Evolutionary conservation across 2,329 filamentous ascomycete genomes (phyloP).

Genomic region (Xylariomycetidae sp.): DNA sequence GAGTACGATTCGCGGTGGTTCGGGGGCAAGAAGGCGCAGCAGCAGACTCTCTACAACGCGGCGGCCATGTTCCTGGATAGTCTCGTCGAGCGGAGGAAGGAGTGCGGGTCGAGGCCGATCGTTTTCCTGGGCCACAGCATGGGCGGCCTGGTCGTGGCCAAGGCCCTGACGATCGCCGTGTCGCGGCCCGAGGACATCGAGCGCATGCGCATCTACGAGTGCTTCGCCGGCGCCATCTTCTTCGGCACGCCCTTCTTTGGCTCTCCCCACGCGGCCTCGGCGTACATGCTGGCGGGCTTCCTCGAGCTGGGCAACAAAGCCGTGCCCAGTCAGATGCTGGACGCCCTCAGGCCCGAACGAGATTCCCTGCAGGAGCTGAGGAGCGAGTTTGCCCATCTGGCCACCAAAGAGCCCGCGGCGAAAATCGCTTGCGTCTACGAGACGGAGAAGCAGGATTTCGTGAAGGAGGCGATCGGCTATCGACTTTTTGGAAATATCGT

Average conservation of each 20-base stretch:
- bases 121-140: constrained; percentile 34
- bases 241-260: constrained; percentile 31
- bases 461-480: too few species aligned
- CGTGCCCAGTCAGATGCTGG: background rate
- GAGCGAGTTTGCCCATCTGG: background rate
- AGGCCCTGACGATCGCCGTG: constrained; percentile 25
- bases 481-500: too few species aligned
- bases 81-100: constrained; percentile 22
- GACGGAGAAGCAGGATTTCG: too few species aligned
- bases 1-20: constrained; percentile 32
- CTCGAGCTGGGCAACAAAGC: background rate
- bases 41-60: background rate
- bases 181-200: constrained; percentile 17
- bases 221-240: constrained; percentile 27
- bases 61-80: background rate
- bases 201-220: constrained; percentile 29
- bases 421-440: constrained; percentile 1
- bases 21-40: constrained; percentile 24
- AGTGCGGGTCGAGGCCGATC: constrained; percentile 23
- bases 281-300: background rate
- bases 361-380: background rate
- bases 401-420: background rate
- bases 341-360: background rate
- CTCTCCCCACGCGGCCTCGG: background rate
- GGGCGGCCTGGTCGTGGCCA: constrained; percentile 35